Percentiles rank a stretch among this genome's conserved stretches.
Evolutionary conservation across 208 protist genomes (phyloP).

Genomic region (Crithidia bombi): DNA sequence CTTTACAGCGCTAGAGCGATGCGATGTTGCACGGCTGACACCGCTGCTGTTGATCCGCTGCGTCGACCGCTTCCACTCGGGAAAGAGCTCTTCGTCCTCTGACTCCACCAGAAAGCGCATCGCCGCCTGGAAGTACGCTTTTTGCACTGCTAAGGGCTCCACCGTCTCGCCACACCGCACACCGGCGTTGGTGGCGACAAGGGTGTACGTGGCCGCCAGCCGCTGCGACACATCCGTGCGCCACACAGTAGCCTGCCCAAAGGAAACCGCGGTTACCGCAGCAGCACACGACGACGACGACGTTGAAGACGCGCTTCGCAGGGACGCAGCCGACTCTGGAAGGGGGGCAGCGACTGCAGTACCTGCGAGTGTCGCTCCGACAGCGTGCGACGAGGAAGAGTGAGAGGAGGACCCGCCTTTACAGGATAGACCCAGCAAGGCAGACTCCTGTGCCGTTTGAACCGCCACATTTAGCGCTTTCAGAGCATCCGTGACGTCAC

Average conservation of each 20-base stretch:
- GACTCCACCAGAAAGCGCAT: conserved; percentile 38
- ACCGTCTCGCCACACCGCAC: conserved; percentile 54
- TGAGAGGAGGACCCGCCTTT: not conserved
- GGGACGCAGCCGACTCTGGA: not conserved
- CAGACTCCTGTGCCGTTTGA: conserved; percentile 5
- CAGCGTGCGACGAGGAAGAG: not conserved
- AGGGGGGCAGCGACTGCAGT: not conserved
- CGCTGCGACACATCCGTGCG: conserved; percentile 40
- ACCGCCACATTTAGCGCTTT: conserved; percentile 10
- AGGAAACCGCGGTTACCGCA: not conserved
- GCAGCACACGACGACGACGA: not conserved
- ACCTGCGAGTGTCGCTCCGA: too few species aligned
- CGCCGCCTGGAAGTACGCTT: conserved; percentile 53
- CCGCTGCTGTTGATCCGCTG: not conserved
- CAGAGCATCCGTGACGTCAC: conserved; percentile 17
- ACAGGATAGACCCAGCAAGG: not conserved
- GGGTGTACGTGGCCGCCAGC: conserved; percentile 52
- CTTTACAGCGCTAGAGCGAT: not conserved
- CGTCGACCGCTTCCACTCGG: conserved; percentile 25
- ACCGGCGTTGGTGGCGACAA: conserved; percentile 59
- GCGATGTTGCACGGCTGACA: not conserved
- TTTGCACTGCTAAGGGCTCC: conserved; percentile 43
- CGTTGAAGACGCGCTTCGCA: not conserved
- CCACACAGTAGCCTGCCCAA: conserved; percentile 11
- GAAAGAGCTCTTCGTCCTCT: conserved; percentile 20